Conservation (phyloP, 2,329 filamentous ascomycete genomes). For the Tolypocladium guangdongense region DNA sequence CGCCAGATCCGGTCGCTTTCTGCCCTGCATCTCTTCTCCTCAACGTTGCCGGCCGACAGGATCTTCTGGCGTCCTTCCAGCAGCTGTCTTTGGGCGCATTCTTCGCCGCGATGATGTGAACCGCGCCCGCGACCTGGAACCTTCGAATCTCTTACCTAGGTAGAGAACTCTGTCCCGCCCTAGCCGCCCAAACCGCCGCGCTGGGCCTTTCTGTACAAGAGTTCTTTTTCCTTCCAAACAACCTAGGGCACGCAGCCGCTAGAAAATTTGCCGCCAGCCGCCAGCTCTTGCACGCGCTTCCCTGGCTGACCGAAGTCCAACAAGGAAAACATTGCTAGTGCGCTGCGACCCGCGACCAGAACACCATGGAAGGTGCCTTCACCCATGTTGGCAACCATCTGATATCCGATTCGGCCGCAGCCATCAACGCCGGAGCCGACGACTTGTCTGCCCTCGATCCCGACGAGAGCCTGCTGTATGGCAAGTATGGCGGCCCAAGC, state of each 20-base stretch:
- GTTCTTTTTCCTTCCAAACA: neutral
- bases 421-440: slow-evolving; percentile 80
- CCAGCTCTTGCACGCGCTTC: neutral
- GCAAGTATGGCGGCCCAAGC: slow-evolving; percentile 50
- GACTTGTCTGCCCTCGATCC: slow-evolving; percentile 58
- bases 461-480: slow-evolving; percentile 73
- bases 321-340: slow-evolving; percentile 1
- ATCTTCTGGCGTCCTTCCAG: neutral
- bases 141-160: slow-evolving; percentile 17
- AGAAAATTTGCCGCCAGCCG: neutral
- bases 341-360: slow-evolving; percentile 1
- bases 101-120: slow-evolving; percentile 28
- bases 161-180: slow-evolving; percentile 15
- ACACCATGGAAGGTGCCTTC: slow-evolving; percentile 74
- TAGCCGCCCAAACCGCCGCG: slow-evolving; percentile 14
- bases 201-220: slow-evolving; percentile 1
- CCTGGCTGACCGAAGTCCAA: neutral
- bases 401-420: slow-evolving; percentile 71
- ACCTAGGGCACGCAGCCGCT: neutral
- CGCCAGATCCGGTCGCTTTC: neutral
- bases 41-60: neutral
- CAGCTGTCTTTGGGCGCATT: slow-evolving; percentile 8
- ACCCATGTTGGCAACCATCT: slow-evolving; percentile 80
- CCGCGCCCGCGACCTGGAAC: slow-evolving; percentile 17
- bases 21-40: neutral